Evolutionary conservation across 2,329 filamentous ascomycete genomes (phyloP), one percentile per base, ranked within the genome.

Genomic region (Raffaelea albimanens): DNA sequence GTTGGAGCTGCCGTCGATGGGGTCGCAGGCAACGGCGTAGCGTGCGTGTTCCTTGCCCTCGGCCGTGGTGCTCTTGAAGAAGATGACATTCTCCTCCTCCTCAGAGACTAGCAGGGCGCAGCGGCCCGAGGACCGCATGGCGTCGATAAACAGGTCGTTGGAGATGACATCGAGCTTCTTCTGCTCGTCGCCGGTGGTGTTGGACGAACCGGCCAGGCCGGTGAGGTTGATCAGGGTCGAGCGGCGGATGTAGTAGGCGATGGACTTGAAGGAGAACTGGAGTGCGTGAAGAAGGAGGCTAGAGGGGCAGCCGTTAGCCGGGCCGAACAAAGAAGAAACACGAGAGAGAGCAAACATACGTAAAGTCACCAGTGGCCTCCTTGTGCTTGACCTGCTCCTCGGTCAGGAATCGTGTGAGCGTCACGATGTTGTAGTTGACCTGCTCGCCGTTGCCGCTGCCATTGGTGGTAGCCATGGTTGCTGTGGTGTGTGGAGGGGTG

Each of bases 131-230:
- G 87, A 91, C 57, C 80, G 81, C 93, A 98, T 97, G 54, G 90
- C 87, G 52, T 87, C 83, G 62, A 98, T 87, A 72, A 98, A 98
- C 59, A 98, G 77, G 65, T 98, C 93, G 66, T 98, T 97, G 65
- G 90, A 91, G 63, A 98, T 97, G 51, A 98, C 91, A 65, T 98
- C 93, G 53, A 98, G 87, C 73, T 98, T 98, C 81, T 98, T 98
- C 68, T 98, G 93, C 65, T 97, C 93, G 67, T 98, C 93, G 55
- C 93, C 93, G 3, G 93, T 97, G 46, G 77, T 87, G 71, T 98
- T 98, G 56, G 89, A 87, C 51, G 91, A 93, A 50, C 93, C 93
- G 53, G 93, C 93, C 43, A 98, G 82, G 52, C 93, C 93, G 45
- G 88, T 94, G 52, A 98, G 80, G 74, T 95, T 95, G 71, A 97